Evolutionary conservation across 2,329 filamentous ascomycete genomes (phyloP).

Genomic region (Microcyclospora tardicrescens): DNA sequence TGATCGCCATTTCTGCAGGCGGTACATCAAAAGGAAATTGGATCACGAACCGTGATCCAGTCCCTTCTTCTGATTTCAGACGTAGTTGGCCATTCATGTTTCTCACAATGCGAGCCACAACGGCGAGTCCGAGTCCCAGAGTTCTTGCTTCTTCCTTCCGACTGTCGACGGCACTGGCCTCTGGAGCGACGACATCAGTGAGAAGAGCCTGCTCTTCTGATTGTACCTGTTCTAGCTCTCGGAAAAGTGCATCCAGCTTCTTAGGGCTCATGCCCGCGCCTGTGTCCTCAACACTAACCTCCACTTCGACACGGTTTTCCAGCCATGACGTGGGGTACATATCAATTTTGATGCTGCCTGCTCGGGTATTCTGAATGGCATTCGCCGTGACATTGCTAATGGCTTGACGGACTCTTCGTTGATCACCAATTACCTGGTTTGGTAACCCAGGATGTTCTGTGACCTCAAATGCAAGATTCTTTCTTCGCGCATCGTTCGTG

Average conservation of each 20-base stretch:
- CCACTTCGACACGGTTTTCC: slow-evolving; percentile 48
- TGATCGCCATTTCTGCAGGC: slow-evolving; percentile 1
- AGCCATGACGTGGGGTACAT: slow-evolving; percentile 47
- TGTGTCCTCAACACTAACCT: slow-evolving; percentile 64
- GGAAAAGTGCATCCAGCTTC: slow-evolving; percentile 47
- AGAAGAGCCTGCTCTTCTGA: slow-evolving; percentile 39
- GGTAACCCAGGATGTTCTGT: slow-evolving; percentile 57
- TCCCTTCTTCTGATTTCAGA: slow-evolving; percentile 69
- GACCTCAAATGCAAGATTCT: slow-evolving; percentile 58
- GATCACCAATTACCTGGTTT: slow-evolving; percentile 60
- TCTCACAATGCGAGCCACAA: slow-evolving; percentile 74
- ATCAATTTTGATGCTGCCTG: slow-evolving; percentile 58
- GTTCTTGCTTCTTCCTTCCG: slow-evolving; percentile 30
- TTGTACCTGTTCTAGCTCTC: slow-evolving; percentile 54
- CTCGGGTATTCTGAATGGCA: slow-evolving; percentile 62
- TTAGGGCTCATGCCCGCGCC: slow-evolving; percentile 50
- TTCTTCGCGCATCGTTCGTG: slow-evolving; percentile 58
- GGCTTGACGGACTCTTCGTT: slow-evolving; percentile 65
- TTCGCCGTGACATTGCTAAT: slow-evolving; percentile 76
- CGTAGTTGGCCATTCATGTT: slow-evolving; percentile 84
- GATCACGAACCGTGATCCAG: slow-evolving; percentile 71
- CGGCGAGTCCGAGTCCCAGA: slow-evolving; percentile 69
- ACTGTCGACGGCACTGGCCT: not conserved
- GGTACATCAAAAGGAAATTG: slow-evolving; percentile 62
- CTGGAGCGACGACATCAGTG: slow-evolving; percentile 22